Conservation (phyloP, 2,329 filamentous ascomycete species). For the Penicillium palitans region DNA sequence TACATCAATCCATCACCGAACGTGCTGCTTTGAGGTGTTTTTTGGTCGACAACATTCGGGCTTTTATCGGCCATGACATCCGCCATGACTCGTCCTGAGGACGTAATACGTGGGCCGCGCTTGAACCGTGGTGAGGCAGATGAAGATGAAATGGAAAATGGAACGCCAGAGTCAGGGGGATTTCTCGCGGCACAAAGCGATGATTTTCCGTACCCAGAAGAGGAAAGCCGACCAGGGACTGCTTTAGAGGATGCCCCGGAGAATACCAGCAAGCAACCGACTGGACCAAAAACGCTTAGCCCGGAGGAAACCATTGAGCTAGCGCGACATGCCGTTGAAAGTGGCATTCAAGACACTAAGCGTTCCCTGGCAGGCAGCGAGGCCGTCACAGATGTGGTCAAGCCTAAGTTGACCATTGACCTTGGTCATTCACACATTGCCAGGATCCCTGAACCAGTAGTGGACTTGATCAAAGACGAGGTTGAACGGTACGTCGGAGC, state of each 20-base stretch:
- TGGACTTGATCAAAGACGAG: slow-evolving; percentile 54
- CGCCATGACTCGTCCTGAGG: slow-evolving; percentile 42
- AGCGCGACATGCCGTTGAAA: slow-evolving; percentile 48
- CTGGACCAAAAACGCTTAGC: slow-evolving; percentile 35
- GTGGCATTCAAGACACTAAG: slow-evolving; percentile 49
- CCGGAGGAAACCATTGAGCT: slow-evolving; percentile 50
- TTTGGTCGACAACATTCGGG: slow-evolving; percentile 3
- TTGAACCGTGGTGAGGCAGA: slow-evolving; percentile 34
- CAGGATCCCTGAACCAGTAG: slow-evolving; percentile 51
- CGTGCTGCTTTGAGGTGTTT: not conserved
- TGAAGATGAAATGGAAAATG: slow-evolving; percentile 33
- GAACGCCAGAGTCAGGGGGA: slow-evolving; percentile 31
- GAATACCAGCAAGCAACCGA: slow-evolving; percentile 22
- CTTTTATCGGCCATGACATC: slow-evolving; percentile 29
- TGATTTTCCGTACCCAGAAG: slow-evolving; percentile 30
- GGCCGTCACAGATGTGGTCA: slow-evolving; percentile 47
- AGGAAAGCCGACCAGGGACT: slow-evolving; percentile 27
- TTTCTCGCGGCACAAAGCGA: slow-evolving; percentile 29
- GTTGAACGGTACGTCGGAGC: slow-evolving; percentile 48
- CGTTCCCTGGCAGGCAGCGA: slow-evolving; percentile 50
- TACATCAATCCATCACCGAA: not conserved
- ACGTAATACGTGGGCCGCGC: slow-evolving; percentile 37
- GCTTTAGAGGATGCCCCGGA: slow-evolving; percentile 27
- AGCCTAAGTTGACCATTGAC: slow-evolving; percentile 53
- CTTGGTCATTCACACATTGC: slow-evolving; percentile 52